Evolutionary conservation across 345 rosid species (phyloP), one percentile per base, ranked within the genome.

Genomic region (Euphorbia pulcherrima): DNA sequence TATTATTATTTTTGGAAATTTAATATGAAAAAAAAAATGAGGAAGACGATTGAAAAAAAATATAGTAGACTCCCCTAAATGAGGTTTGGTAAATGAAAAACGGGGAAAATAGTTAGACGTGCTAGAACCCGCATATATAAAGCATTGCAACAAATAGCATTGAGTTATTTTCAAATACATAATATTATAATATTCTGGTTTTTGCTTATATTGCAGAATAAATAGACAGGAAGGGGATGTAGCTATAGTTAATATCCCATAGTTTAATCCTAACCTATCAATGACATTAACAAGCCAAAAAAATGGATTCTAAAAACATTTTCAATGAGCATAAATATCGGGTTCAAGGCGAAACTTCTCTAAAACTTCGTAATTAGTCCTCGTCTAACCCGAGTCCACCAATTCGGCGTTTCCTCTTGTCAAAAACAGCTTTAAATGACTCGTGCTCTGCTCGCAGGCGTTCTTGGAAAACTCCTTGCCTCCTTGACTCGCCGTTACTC

Each of bases 381-480:
- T 88, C 92, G 17, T 83, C 91, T 37, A 73, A 61, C 62, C 68
- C 79, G 72, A 86, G 76, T 35, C 81, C 78, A 18, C 81, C 80
- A 18, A 84, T 80, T 13, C 90, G 82, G 54, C 84, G 86, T 56
- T 78, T 83, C 78, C 90, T 83, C 75, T 80, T 79, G 64, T 90
- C 98, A 50, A 88, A 92, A 66, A 86, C 88, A 72, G 88, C 96
- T 86, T 85, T 90, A 68, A 88, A 90, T 18, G 97, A 92, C 71
- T 92, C 96, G 0, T 68, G 86, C 82, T 92, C 98, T 53, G 90
- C 98, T 5, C 83, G 83, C 2, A 90, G 84, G 68, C 74, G 87
- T 53, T 90, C 97, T 79, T 92, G 92, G 79, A 92, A 92, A 1
- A 72, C 67, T 33, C 83, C 87, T 71, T 77, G 86, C 69, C 80